Evolutionary conservation across 2,329 filamentous ascomycete species (phyloP), one percentile per base, ranked within the genome.

Genomic region (Verticillium longisporum): DNA sequence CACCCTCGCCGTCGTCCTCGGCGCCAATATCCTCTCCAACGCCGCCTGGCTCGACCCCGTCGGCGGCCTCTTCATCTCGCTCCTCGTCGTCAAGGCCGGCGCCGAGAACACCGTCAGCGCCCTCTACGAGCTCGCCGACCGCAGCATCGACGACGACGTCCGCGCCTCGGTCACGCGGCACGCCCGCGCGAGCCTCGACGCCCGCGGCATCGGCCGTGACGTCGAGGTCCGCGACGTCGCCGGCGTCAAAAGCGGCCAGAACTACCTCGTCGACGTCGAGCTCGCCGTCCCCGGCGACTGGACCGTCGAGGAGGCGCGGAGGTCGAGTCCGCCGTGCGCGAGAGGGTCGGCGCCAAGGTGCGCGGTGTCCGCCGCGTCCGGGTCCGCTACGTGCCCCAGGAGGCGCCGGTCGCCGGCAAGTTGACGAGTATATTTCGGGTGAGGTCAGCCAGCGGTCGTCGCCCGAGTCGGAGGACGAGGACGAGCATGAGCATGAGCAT

Each of bases 31-130:
- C 59, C 82, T 97, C 66, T 83, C 88, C 61, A 89, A 93, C 69
- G 93, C 94, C 59, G 85, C 89, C 34, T 98, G 95, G 93, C 82
- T 98, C 58, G 95, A 99, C 74, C 93, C 95, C 11, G 90, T 98
- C 34, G 95, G 95, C 60, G 93, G 95, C 10, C 82, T 99, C 4
- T 78, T 97, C 62, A 98, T 99, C 68, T 97, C 93, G 14, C 79
- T 94, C 63, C 90, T 99, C 85, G 94, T 99, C 36, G 89, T 98
- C 66, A 90, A 90, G 70, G 95, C 93, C 53, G 95, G 95, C 26
- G 90, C 86, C 79, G 86, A 87, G 66, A 99, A 99, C 77, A 97
- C 92, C 0, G 80, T 88, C 60, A 83, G 88, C 13, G 88, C 95
- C 6, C 78, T 99, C 11, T 83, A 92, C 69, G 95, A 99, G 75